Percentiles rank a stretch among this genome's conserved stretches.
phyloP scores from a whole-genome alignment of 345 rosid species.

The Anastatica hierochuntica region DNA sequence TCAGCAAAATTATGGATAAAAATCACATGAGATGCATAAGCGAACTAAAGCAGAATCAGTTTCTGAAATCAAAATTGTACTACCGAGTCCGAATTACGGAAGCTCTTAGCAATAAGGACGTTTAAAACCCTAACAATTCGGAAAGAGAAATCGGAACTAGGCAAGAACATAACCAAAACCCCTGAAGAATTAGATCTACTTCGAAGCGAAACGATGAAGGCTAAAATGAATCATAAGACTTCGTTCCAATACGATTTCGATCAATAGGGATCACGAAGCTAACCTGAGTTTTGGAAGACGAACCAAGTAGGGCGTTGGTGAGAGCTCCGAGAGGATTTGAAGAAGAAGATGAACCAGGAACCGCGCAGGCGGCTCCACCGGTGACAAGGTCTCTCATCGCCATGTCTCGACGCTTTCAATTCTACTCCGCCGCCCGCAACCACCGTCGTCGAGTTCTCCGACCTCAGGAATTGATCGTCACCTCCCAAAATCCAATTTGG shows the following conservation, averaged over 20 bases:
- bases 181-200: not conserved
- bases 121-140: too few species aligned
- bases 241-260: not conserved
- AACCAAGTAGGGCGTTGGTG: constrained; percentile 80
- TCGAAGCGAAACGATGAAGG: not conserved
- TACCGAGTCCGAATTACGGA: too few species aligned
- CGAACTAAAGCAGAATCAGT: too few species aligned
- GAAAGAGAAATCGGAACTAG: too few species aligned
- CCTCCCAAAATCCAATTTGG: constrained; percentile 21
- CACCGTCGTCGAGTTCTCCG: constrained; percentile 1
- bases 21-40: too few species aligned
- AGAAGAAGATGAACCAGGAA: constrained; percentile 86
- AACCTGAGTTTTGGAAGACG: constrained; percentile 92
- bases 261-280: not conserved
- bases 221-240: not conserved
- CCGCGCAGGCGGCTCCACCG: constrained; percentile 94
- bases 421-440: too few species aligned
- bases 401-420: constrained; percentile 30
- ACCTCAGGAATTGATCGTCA: constrained; percentile 1
- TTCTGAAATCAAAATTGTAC: too few species aligned
- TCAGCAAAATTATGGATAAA: too few species aligned
- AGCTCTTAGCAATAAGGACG: too few species aligned
- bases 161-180: too few species aligned
- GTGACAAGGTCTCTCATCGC: constrained; percentile 90
- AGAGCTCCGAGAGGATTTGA: constrained; percentile 94